Evolutionary conservation across 2,329 filamentous ascomycete genomes (phyloP).

Genomic region (Penicillium sp.): DNA sequence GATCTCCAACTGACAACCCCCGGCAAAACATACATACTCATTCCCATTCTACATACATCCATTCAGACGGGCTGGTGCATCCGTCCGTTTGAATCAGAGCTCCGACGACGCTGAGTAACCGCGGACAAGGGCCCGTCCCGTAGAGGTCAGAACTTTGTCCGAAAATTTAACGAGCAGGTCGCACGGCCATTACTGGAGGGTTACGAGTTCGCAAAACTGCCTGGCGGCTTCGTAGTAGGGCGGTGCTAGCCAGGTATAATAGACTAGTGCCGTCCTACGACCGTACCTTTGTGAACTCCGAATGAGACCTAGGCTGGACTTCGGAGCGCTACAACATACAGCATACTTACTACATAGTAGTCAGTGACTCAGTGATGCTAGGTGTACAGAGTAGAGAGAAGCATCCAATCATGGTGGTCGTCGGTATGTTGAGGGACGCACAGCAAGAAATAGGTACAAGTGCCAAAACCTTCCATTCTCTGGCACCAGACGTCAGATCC

Average conservation of each 20-base stretch:
- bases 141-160: constrained; percentile 12
- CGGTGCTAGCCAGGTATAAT: neutral
- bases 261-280: neutral
- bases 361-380: neutral
- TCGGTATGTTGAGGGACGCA: neutral
- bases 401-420: neutral
- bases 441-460: too few relatives aligned
- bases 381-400: neutral
- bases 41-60: neutral
- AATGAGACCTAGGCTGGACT: constrained; percentile 2
- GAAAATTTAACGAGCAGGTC: constrained; percentile 9
- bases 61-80: neutral
- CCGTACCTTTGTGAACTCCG: constrained; percentile 1
- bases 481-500: constrained; percentile 5
- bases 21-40: neutral
- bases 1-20: neutral
- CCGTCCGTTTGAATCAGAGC: constrained; percentile 3
- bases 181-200: neutral
- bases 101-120: constrained; percentile 7
- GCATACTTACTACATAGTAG: neutral
- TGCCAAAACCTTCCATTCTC: neutral
- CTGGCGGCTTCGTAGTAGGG: neutral
- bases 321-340: neutral
- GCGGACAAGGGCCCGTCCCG: constrained; percentile 7
- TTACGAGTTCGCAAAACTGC: neutral